Percentiles rank a stretch among this genome's conserved stretches.
Conservation (phyloP, 2,329 filamentous ascomycete species). For the Aspergillus cejpii region DNA sequence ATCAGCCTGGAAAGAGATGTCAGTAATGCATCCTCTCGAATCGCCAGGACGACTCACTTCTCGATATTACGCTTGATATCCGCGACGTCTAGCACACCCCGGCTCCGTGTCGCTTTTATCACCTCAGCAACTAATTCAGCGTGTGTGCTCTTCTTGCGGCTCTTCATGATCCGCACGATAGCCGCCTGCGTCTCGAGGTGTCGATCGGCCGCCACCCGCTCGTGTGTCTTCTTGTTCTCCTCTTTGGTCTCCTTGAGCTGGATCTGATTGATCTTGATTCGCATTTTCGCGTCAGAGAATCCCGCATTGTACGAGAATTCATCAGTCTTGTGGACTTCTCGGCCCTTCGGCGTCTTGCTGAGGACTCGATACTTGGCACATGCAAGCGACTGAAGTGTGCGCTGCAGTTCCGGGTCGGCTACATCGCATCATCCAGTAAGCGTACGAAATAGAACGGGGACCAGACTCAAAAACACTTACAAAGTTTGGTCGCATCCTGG, state of each 20-base stretch:
- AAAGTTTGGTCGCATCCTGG: slow-evolving; percentile 64
- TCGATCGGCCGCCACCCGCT: slow-evolving; percentile 78
- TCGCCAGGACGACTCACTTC: slow-evolving; percentile 54
- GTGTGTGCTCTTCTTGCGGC: slow-evolving; percentile 77
- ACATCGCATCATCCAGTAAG: slow-evolving; percentile 22
- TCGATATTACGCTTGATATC: slow-evolving; percentile 98
- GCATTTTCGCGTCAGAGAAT: slow-evolving; percentile 75
- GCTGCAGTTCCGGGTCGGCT: slow-evolving; percentile 70
- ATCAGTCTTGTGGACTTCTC: slow-evolving; percentile 71
- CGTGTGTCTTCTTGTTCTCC: slow-evolving; percentile 90
- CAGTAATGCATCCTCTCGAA: neutral
- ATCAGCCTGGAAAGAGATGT: slow-evolving; percentile 56
- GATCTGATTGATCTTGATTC: slow-evolving; percentile 98
- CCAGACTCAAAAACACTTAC: slow-evolving; percentile 37
- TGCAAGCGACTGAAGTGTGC: slow-evolving; percentile 89
- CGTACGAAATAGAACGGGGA: slow-evolving; percentile 2
- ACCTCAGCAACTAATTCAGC: slow-evolving; percentile 85
- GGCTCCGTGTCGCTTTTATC: slow-evolving; percentile 78
- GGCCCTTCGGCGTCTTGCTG: slow-evolving; percentile 74
- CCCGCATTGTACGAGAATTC: slow-evolving; percentile 72
- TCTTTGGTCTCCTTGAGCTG: slow-evolving; percentile 93
- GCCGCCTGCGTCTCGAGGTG: slow-evolving; percentile 97
- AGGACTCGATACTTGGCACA: slow-evolving; percentile 84
- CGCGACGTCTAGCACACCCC: slow-evolving; percentile 74
- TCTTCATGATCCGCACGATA: slow-evolving; percentile 96